phyloP scores from a whole-genome alignment of 2,329 filamentous ascomycete species.

The Calonectria fujianensis region DNA sequence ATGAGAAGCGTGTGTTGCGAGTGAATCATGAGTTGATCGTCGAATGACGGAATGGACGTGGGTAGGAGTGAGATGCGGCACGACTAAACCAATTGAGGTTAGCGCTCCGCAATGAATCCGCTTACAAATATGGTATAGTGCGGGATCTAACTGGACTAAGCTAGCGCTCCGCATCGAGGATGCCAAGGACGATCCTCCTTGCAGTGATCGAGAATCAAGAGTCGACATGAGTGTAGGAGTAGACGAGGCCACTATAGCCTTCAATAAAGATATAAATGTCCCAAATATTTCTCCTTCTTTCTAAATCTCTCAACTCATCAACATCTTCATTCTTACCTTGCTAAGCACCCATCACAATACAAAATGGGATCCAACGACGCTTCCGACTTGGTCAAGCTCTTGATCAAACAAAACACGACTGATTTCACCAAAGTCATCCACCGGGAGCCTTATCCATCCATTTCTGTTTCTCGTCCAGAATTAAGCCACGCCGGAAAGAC shows the following conservation, averaged over 20 bases:
- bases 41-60: background rate
- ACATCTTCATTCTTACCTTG: background rate
- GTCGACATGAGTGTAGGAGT: too few species aligned
- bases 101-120: conserved; percentile 6
- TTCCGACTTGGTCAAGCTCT: conserved; percentile 21
- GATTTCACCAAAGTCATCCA: conserved; percentile 49
- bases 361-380: conserved; percentile 22
- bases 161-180: background rate
- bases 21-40: background rate
- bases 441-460: conserved; percentile 60
- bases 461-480: conserved; percentile 61
- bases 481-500: conserved; percentile 66
- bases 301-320: background rate
- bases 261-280: background rate
- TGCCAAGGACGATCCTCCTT: background rate
- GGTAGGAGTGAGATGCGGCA: background rate
- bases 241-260: background rate
- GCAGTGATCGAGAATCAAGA: too few species aligned
- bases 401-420: conserved; percentile 28
- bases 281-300: background rate
- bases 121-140: background rate
- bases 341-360: background rate
- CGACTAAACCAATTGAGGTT: background rate
- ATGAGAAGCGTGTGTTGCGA: background rate
- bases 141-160: background rate